These are phyloP conservation scores for Trametes sp. DNA, from an alignment of 1,284 basidiomycete genomes.

Conservation along the genomic window DNA sequence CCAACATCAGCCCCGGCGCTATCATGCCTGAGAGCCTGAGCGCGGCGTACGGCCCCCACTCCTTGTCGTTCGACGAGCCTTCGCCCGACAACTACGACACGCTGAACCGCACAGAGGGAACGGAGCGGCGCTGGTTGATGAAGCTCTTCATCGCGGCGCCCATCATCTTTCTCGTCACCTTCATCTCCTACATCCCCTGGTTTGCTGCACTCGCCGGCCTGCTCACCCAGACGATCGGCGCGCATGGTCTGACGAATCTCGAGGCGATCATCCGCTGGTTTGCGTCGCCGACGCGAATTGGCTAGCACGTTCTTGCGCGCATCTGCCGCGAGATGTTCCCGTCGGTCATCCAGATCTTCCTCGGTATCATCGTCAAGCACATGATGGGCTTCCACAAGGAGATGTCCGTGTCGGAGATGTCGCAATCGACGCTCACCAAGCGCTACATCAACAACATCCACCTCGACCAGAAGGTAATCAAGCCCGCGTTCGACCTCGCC, in stretches of 20 bases:
- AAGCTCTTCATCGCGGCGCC: slow-evolving; percentile 48
- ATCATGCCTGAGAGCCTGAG: slow-evolving; percentile 43
- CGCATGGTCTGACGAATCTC: slow-evolving; percentile 41
- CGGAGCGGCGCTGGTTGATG: slow-evolving; percentile 41
- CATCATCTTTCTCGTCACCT: slow-evolving; percentile 43
- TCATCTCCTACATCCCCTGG: slow-evolving; percentile 51
- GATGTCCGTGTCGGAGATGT: slow-evolving; percentile 34
- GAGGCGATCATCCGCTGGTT: slow-evolving; percentile 52
- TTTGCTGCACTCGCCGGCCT: slow-evolving; percentile 46
- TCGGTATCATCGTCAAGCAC: slow-evolving; percentile 50
- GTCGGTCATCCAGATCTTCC: slow-evolving; percentile 46
- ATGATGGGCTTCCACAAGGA: slow-evolving; percentile 47
- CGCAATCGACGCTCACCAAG: slow-evolving; percentile 45
- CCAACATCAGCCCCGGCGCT: slow-evolving; percentile 50
- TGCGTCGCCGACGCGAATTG: slow-evolving; percentile 46
- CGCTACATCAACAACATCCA: slow-evolving; percentile 47
- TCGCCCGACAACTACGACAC: slow-evolving; percentile 45
- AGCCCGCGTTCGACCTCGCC: slow-evolving; percentile 48
- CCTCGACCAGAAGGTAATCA: slow-evolving; percentile 45
- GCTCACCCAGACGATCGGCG: slow-evolving; percentile 41
- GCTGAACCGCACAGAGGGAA: slow-evolving; percentile 46
- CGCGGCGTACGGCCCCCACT: slow-evolving; percentile 51
- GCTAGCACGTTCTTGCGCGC: slow-evolving; percentile 48
- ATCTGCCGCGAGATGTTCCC: slow-evolving; percentile 45
- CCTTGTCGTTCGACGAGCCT: slow-evolving; percentile 49